Percentiles rank a stretch among this genome's conserved stretches.
Conservation (phyloP, 345 rosid genomes). For the Leavenworthia alabamica region DNA sequence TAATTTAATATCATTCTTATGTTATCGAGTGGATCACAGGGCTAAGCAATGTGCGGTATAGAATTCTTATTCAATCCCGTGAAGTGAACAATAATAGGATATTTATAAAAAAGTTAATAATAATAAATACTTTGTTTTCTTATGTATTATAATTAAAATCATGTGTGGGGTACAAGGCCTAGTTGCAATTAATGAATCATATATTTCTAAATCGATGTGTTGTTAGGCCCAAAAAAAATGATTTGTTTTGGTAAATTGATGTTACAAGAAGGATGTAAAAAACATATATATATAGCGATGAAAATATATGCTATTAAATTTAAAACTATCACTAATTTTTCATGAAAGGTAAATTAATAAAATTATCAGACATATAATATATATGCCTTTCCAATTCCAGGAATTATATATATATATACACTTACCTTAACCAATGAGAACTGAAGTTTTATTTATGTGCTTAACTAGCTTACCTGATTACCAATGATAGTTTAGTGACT, state of each 20-base stretch:
- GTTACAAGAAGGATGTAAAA: background rate
- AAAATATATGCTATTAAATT: no score
- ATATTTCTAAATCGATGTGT: background rate
- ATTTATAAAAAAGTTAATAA: no score
- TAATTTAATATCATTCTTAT: no score
- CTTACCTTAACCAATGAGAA: background rate
- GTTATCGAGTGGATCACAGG: no score
- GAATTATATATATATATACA: background rate
- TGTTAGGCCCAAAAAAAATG: background rate
- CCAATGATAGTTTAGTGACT: background rate
- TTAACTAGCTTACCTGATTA: background rate
- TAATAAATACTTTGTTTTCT: constrained; percentile 4
- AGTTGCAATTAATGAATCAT: background rate
- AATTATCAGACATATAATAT: background rate
- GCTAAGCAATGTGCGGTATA: no score
- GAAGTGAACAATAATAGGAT: no score
- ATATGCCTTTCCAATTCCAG: background rate
- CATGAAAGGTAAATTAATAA: no score
- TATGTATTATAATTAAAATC: constrained; percentile 7
- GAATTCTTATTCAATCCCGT: no score
- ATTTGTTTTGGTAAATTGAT: background rate
- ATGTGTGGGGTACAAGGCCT: constrained; percentile 12
- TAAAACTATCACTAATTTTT: no score
- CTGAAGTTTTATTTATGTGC: background rate
- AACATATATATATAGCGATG: no score